Evolutionary conservation across 176 grass and related monocot genomes (phyloP).

Genomic region (Hsuehochloa calcarea): DNA sequence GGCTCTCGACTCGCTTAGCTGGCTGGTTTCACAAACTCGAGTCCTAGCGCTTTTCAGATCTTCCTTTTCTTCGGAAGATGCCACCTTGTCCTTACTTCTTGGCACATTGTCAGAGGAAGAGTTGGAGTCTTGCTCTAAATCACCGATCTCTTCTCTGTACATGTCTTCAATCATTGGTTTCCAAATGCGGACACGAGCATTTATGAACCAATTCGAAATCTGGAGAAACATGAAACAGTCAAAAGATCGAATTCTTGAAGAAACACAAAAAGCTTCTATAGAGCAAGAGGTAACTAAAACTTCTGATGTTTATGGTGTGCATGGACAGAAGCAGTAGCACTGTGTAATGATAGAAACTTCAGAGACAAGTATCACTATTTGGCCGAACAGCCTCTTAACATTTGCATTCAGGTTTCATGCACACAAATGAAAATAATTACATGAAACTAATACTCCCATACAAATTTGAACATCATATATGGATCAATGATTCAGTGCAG

Average conservation of each 20-base stretch:
- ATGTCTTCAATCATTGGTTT: slow-evolving; percentile 99
- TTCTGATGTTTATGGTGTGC: not conserved
- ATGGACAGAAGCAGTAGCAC: not conserved
- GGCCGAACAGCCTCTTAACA: not conserved
- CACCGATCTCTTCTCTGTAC: slow-evolving; percentile 93
- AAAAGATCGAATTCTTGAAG: not conserved
- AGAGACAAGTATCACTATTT: not conserved
- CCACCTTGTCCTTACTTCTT: slow-evolving; percentile 53
- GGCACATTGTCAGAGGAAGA: slow-evolving; percentile 88
- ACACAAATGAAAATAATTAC: not conserved
- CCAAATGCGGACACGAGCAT: slow-evolving; percentile 94
- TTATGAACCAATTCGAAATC: slow-evolving; percentile 99
- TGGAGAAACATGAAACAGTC: slow-evolving; percentile 28
- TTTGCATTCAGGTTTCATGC: not conserved
- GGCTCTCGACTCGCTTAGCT: slow-evolving; percentile 51
- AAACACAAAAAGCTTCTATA: not conserved
- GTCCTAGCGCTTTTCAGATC: slow-evolving; percentile 46
- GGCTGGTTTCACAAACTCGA: slow-evolving; percentile 51
- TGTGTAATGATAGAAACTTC: not conserved
- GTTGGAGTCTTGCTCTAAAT: slow-evolving; percentile 83
- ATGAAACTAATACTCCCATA: not conserved
- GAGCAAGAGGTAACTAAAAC: not conserved
- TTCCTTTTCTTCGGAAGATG: slow-evolving; percentile 72
- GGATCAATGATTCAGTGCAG: not conserved
- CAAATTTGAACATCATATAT: not conserved